phyloP scores from a whole-genome alignment of 345 rosid genomes.

The Conringia planisiliqua region DNA sequence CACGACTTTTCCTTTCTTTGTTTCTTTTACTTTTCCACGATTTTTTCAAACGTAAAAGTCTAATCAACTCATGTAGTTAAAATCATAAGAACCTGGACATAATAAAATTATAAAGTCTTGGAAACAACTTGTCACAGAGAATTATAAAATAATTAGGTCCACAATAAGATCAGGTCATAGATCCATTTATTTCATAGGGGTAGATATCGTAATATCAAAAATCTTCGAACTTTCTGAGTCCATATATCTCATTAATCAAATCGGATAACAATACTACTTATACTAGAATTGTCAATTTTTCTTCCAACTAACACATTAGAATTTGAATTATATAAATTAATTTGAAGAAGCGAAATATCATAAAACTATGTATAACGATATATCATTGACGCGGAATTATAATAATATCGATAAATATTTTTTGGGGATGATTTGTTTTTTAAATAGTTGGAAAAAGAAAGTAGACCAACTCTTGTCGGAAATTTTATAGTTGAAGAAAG shows the following conservation, averaged over 20 bases:
- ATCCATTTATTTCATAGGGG: background rate
- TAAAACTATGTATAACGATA: background rate
- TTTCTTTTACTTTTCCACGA: background rate
- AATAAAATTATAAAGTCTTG: background rate
- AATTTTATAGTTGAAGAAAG: slow-evolving; percentile 16
- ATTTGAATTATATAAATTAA: background rate
- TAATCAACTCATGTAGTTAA: slow-evolving; percentile 12
- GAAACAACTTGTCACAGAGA: slow-evolving; percentile 1
- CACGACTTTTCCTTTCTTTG: background rate
- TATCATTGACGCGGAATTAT: slow-evolving; percentile 1
- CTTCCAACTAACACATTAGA: background rate
- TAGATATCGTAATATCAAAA: background rate
- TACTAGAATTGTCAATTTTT: slow-evolving; percentile 11
- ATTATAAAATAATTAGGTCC: slow-evolving; percentile 16
- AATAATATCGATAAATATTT: background rate
- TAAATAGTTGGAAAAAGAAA: slow-evolving; percentile 5
- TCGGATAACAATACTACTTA: background rate
- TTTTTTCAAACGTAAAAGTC: slow-evolving; percentile 10
- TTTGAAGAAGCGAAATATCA: background rate
- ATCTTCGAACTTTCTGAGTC: background rate
- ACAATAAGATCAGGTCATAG: slow-evolving; percentile 14
- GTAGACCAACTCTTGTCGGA: slow-evolving; percentile 27
- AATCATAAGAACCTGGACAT: slow-evolving; percentile 12
- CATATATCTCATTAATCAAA: background rate
- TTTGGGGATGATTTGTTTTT: background rate